Base-by-base conservation (phyloP, 1,284 basidiomycete species). In the Kwoniella shivajii region DNA sequence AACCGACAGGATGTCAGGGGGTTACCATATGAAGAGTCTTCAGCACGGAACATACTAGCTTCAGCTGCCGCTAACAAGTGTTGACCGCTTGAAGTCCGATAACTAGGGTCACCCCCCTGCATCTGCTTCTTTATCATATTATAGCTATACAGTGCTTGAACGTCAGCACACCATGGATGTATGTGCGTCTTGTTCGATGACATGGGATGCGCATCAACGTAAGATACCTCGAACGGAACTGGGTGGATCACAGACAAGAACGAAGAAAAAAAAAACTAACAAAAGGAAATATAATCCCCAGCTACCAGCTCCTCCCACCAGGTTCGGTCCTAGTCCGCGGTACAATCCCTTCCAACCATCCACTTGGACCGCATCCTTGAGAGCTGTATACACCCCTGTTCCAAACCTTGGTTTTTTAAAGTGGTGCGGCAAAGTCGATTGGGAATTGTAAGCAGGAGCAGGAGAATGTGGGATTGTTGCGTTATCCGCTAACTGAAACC, bases 211-310 rank as follows among this genome's bases (percentile, higher is more conserved):
- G n/a, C n/a, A n/a, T n/a, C n/a, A n/a, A n/a, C n/a, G n/a, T n/a
- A n/a, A n/a, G n/a, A n/a, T n/a, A n/a, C n/a, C n/a, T n/a, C n/a
- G n/a, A n/a, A n/a, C n/a, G n/a, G n/a, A n/a, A n/a, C n/a, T n/a
- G n/a, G n/a, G n/a, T n/a, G n/a, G n/a, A n/a, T n/a, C n/a, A n/a
- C 47, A 54, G 37, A 37, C 33, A 29, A 27, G 11, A 24, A 14
- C 37, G 4, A 3, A 39, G n/a, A 20, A 20, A 14, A 6, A 26
- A 4, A 39, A 10, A 2, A 84, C 91, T 79, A 74, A 95, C 95
- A 96, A 96, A 60, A 97, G 83, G 79, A 99, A 99, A 78, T 99
- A 99, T 30, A 97, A 79, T 0, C 96, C 95, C 95, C 95, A 99
- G 67, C 90, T 94, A 6, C 89, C 86, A n/a, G 94, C 92, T 68